phyloP scores from a whole-genome alignment of 768 basidiomycete genomes.

The Amanita rimosa region DNA sequence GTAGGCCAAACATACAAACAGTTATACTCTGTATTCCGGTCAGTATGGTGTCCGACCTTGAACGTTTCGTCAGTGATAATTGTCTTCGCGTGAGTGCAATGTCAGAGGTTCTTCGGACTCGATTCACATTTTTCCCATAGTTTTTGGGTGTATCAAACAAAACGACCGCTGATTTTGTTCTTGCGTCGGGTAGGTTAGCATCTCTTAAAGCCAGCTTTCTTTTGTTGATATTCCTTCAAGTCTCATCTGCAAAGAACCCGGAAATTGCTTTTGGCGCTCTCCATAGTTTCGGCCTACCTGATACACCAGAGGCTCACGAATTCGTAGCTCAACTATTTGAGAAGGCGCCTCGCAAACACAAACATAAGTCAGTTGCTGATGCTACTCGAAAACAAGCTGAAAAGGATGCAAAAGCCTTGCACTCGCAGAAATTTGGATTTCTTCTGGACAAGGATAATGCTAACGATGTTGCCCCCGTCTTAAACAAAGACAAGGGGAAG shows the following conservation, averaged over 20 bases:
- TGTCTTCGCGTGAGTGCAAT: conserved; percentile 45
- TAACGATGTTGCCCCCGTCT: conserved; percentile 19
- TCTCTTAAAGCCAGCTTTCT: not conserved
- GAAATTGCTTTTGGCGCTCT: conserved; percentile 72
- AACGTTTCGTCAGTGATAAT: conserved; percentile 73
- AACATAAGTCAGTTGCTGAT: conserved; percentile 42
- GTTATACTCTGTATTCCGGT: no score
- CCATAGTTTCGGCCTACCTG: conserved; percentile 67
- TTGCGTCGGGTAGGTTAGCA: conserved; percentile 61
- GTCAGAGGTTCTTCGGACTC: not conserved
- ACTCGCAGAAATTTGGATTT: conserved; percentile 67
- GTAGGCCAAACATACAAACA: not conserved
- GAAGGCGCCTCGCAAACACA: conserved; percentile 69
- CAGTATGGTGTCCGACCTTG: conserved; percentile 50
- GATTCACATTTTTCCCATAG: conserved; percentile 24
- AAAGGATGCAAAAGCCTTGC: conserved; percentile 59
- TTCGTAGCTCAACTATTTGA: conserved; percentile 73
- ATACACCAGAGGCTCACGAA: conserved; percentile 65
- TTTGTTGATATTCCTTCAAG: conserved; percentile 22
- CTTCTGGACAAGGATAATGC: conserved; percentile 69
- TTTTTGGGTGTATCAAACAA: conserved; percentile 78
- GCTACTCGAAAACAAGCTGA: conserved; percentile 56
- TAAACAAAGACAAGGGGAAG: conserved; percentile 33
- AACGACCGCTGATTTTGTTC: conserved; percentile 78
- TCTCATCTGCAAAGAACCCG: conserved; percentile 74